Evolutionary conservation across 2,329 filamentous ascomycete genomes (phyloP), one percentile per base, ranked within the genome.

Genomic region (Fusarium napiforme): DNA sequence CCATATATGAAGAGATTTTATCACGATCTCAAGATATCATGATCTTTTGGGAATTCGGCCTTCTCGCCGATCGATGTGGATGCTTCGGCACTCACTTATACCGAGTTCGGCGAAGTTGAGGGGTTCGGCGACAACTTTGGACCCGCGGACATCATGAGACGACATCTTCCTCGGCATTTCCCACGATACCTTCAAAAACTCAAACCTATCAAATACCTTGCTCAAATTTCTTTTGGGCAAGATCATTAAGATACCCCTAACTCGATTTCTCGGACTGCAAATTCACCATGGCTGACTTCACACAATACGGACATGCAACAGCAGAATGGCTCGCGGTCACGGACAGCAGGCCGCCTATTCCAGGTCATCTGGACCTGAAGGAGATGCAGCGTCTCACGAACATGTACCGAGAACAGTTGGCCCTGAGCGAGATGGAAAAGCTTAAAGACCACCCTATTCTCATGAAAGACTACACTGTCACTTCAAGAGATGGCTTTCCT

Each of bases 321-420:
- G 77, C 81, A 6, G 85, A 86, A 75, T 87, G 86, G 86, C 67
- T 82, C 5, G 83, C 80, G 0, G 82, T 83, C 42, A 57, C 57
- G 9, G 69, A 68, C 10, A 49, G 73, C 4, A 63, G 73, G 1
- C 68, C 76, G 0, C 50, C 76, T 0, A 57, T 68, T 18, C 46
- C 46, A 3, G 46, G 63, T 1, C 56, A 70, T 12, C 14, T 67
- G 0, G 47, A 61, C 2, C 32, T 78, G 5, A 42, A 73, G 2
- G 76, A 78, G 9, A 47, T 73, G 30, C 73, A 70, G 15, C 56
- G 37, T 1, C 37, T 70, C 2, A 64, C 66, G 0, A 78, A 78
- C 42, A 52, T 59, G 9, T 63, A 74, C 6, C 69, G 67, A 14
- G 76, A 77, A 7, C 63, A 60, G 0, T 34, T 70, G 0, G 72